phyloP scores from a whole-genome alignment of 768 basidiomycete species.

The Tulasnella sp. region DNA sequence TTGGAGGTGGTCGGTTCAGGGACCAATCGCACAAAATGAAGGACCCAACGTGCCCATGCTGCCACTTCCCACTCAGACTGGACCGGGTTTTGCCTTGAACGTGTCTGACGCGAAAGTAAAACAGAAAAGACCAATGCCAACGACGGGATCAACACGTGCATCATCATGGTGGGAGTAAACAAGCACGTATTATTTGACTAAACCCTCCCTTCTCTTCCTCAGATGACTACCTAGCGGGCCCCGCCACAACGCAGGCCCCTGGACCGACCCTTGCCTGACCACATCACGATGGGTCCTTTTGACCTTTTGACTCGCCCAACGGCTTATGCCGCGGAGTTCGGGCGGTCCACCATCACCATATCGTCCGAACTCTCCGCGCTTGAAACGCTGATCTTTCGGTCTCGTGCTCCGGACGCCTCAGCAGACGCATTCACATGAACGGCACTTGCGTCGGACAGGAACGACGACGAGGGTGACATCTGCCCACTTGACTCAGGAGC shows the following conservation, averaged over 20 bases:
- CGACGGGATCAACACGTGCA: not conserved
- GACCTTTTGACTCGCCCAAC: not conserved
- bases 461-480: not conserved
- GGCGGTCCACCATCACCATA: conserved; percentile 28
- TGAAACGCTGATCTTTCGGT: not conserved
- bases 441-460: not conserved
- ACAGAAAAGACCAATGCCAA: not conserved
- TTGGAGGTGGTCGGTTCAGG: not conserved
- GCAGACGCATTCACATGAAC: not conserved
- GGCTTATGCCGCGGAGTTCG: conserved; percentile 20
- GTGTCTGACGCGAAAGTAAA: not conserved
- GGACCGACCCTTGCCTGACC: not conserved
- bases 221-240: not conserved
- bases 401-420: not conserved
- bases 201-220: not conserved
- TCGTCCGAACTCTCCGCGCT: conserved; percentile 21
- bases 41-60: not conserved
- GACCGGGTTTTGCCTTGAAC: not conserved
- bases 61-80: conserved; percentile 1
- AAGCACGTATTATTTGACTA: not conserved
- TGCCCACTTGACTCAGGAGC: not conserved
- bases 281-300: not conserved
- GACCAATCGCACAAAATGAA: conserved; percentile 9
- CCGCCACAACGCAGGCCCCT: not conserved
- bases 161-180: not conserved